Percentiles rank a stretch among this genome's conserved stretches.
These are phyloP conservation scores for Aspergillus neoniger DNA, from an alignment of 2,329 filamentous ascomycete species.

Conservation along the genomic window DNA sequence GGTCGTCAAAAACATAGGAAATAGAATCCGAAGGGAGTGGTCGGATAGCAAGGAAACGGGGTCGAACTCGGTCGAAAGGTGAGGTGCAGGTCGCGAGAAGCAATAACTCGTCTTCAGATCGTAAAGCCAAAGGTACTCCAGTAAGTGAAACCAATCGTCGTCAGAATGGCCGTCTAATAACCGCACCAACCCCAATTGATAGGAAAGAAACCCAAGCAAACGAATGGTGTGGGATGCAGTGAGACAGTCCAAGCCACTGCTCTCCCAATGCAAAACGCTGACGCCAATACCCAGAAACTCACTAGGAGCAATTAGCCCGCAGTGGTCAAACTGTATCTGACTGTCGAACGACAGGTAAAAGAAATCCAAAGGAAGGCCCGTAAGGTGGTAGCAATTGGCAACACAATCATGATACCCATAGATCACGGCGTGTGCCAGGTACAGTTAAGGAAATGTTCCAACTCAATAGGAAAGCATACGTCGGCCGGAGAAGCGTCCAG, in stretches of 20 bases:
- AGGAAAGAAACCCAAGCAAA: conserved; percentile 8
- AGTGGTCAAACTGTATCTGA: conserved; percentile 1
- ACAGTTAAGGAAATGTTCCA: neutral
- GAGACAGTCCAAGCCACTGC: neutral
- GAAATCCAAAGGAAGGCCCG: neutral
- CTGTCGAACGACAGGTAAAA: neutral
- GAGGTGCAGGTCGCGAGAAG: neutral
- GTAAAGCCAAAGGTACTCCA: neutral
- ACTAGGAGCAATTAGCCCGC: conserved; percentile 3
- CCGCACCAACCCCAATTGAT: conserved; percentile 2
- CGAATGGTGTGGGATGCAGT: conserved; percentile 22
- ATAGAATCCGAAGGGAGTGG: conserved; percentile 19
- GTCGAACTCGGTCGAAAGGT: conserved; percentile 5
- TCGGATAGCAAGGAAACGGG: conserved; percentile 13
- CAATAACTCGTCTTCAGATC: neutral
- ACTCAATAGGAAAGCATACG: conserved; percentile 47
- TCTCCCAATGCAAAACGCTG: conserved; percentile 9
- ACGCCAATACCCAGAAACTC: conserved; percentile 4
- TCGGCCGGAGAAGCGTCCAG: conserved; percentile 40
- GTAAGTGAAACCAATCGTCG: conserved; percentile 7
- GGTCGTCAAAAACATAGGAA: conserved; percentile 26
- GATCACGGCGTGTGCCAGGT: conserved; percentile 13
- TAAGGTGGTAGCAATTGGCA: neutral
- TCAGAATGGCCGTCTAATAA: conserved; percentile 14
- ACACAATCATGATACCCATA: conserved; percentile 17